Evolutionary conservation across 2,329 filamentous ascomycete species (phyloP).

Genomic region (Exophiala alcalophila): DNA sequence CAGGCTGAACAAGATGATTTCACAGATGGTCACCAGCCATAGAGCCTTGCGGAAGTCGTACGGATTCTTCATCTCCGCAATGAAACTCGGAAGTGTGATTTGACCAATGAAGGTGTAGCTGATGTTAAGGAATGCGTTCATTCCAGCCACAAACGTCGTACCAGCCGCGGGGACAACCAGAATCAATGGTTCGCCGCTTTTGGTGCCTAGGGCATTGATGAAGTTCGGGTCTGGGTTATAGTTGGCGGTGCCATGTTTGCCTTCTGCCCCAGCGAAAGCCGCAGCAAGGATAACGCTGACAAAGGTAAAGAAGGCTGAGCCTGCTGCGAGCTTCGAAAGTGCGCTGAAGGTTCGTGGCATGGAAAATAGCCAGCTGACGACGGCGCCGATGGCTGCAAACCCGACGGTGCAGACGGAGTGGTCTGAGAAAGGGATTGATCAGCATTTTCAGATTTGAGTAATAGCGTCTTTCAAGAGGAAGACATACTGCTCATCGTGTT

Average conservation of each 20-base stretch:
- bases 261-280: constrained; percentile 75
- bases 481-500: constrained; percentile 28
- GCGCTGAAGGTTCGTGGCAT: constrained; percentile 81
- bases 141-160: constrained; percentile 76
- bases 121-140: constrained; percentile 92
- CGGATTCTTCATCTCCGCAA: constrained; percentile 81
- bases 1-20: constrained; percentile 80
- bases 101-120: constrained; percentile 95
- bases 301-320: constrained; percentile 84
- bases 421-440: constrained; percentile 48
- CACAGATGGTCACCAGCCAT: constrained; percentile 84
- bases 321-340: constrained; percentile 73
- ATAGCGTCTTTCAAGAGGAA: too few species aligned
- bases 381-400: constrained; percentile 70
- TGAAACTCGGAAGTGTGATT: constrained; percentile 90
- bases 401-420: constrained; percentile 72
- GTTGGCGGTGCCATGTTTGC: constrained; percentile 61
- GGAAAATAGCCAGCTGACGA: constrained; percentile 75
- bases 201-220: constrained; percentile 28
- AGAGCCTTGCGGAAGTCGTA: constrained; percentile 90
- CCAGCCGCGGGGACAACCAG: constrained; percentile 64
- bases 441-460: too few species aligned
- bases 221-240: constrained; percentile 54
- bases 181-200: constrained; percentile 63
- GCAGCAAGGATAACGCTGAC: constrained; percentile 80